Percentiles rank a stretch among this genome's conserved stretches.
These are phyloP conservation scores for Backusella parvicylindrica DNA, from an alignment of 192 early-diverging fungal genomes.

Conservation along the genomic window DNA sequence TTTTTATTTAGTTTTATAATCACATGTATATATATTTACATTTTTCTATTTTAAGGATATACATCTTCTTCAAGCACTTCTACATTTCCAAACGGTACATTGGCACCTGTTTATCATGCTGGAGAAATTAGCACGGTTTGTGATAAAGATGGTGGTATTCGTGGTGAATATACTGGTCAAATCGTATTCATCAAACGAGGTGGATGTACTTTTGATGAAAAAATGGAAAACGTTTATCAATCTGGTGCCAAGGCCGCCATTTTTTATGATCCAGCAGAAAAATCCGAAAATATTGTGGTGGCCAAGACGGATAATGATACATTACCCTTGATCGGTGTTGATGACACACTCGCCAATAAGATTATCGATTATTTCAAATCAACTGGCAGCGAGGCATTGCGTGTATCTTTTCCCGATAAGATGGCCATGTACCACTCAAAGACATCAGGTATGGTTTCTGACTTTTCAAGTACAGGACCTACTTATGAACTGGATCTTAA, in stretches of 20 bases:
- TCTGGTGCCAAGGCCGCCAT: conserved; percentile 57
- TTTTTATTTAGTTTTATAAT: conserved; percentile 21
- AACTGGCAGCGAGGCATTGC: neutral
- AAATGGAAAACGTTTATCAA: conserved; percentile 46
- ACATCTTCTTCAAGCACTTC: neutral
- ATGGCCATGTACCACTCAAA: neutral
- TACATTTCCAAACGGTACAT: conserved; percentile 3
- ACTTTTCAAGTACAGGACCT: conserved; percentile 73
- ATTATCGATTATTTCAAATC: conserved; percentile 44
- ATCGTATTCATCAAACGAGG: conserved; percentile 67
- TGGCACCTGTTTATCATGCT: conserved; percentile 14
- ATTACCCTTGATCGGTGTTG: conserved; percentile 54
- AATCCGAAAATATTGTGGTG: neutral
- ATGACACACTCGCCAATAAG: conserved; percentile 42
- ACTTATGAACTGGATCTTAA: conserved; percentile 59
- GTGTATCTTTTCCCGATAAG: neutral
- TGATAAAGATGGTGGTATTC: conserved; percentile 44
- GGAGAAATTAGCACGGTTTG: neutral
- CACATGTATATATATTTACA: neutral
- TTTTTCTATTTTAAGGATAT: neutral
- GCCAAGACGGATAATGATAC: conserved; percentile 27
- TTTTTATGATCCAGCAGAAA: conserved; percentile 43
- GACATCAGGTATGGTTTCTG: conserved; percentile 60
- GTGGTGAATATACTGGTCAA: conserved; percentile 37
- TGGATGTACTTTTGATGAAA: conserved; percentile 58